Base-by-base conservation (phyloP, 345 rosid species). In the Eucalyptus paniculata region DNA sequence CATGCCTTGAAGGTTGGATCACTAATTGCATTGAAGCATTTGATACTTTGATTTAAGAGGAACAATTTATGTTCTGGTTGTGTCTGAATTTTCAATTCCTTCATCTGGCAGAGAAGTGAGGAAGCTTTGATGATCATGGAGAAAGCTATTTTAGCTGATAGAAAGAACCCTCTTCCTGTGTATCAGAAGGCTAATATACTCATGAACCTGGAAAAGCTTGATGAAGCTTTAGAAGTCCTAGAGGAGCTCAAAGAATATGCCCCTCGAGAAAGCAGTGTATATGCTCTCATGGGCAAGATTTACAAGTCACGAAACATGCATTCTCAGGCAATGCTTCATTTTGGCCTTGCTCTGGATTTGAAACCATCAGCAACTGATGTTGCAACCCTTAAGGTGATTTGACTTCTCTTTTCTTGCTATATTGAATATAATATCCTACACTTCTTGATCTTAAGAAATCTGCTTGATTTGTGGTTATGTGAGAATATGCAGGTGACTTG, bases 141-240 rank as follows among this genome's bases (percentile, higher is more conserved):
- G 92, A 92, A 92, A 90, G 98, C 99, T 42, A 96, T 98, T 89
- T 87, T 94, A 91, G 99, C 99, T 17, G 99, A 98, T 89, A 94
- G 93, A 90, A 98, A 98, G 90, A 98, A 98, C 87, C 99, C 99
- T 90, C 97, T 97, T 92, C 99, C 99, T 40, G 95, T 96, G 98
- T 98, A 98, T 91, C 97, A 98, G 91, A 98, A 98, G 94, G 99
- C 99, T 80, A 96, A 94, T 91, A 94, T 97, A 82, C 97, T 97
- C 18, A 93, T 95, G 89, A 94, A 94, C 92, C 90, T 97, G 93
- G 97, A 95, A 91, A 94, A 91, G 82, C 92, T 95, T 91, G 97
- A 96, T 26, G 96, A 96, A 92, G 99, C 99, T 88, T 90, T 98
- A 50, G 94, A 95, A 92, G 99, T 97, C 87, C 95, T 98, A 11